Evolutionary conservation across 768 basidiomycete genomes (phyloP), one percentile per base, ranked within the genome.

Genomic region (Tubosaeta sp.): DNA sequence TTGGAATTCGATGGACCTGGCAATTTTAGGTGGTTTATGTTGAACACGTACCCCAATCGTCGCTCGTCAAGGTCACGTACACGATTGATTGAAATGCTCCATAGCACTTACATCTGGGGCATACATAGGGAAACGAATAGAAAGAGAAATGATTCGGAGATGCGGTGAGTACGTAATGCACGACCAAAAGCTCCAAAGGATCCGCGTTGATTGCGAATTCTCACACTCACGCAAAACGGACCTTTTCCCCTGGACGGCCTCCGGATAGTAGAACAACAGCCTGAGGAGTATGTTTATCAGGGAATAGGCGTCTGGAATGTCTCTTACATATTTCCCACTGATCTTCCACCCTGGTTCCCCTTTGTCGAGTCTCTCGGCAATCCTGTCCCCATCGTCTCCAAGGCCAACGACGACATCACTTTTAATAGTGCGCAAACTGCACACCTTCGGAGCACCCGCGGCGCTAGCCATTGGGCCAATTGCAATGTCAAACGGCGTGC

Each of bases 301-400:
- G 16, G 39, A 50, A 48, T 37, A 43, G 32, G 19, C 16, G 10
- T 26, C 22, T 41, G 48, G 32, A 14, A 51, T 7, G 42, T 56
- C 16, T 78, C 90, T 73, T 67, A 93, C 92, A 64, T 93, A 95
- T 91, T 95, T 94, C 43, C 93, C 93, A 46, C 89, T 91, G 63
- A 97, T 95, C 75, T 93, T 95, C 95, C 95, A 97, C 46, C 95
- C 95, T 16, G 88, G 83, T 64, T 97, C 92, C 26, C 80, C 77
- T 61, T 86, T 76, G 68, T 95, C 91, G n/a, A 97, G 75, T 51
- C 76, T 78, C 67, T 91, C 87, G 3, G 90, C 91, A 34, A 83
- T 71, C 42, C 74, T 73, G 57, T 91, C 87, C 4, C 85, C 85
- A 11, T 85, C 71, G 8, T 75, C 66, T 33, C 87, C 88, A 26